A percentile compares a stretch with the other conserved stretches of the same genome.
Conservation (phyloP, 2,329 filamentous ascomycete genomes). For the Sphaceloma murrayae region DNA sequence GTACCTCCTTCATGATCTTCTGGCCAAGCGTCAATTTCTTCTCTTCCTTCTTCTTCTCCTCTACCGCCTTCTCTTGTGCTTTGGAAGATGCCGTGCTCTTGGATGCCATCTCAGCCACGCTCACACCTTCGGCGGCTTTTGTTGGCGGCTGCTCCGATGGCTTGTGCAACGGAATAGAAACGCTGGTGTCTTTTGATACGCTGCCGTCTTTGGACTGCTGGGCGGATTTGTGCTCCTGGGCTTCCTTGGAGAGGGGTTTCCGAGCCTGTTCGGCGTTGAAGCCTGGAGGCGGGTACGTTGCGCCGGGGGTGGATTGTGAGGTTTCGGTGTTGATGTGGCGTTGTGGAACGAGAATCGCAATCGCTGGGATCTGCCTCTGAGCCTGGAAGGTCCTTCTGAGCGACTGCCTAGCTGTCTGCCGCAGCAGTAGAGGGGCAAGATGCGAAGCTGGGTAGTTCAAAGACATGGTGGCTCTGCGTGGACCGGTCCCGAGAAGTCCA, state of each 20-base stretch:
- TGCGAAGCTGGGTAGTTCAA: constrained; percentile 36
- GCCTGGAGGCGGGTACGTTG: constrained; percentile 66
- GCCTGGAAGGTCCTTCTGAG: constrained; percentile 35
- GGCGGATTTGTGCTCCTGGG: constrained; percentile 26
- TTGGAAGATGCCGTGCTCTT: constrained; percentile 45
- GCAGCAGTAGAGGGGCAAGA: constrained; percentile 39
- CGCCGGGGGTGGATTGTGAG: constrained; percentile 42
- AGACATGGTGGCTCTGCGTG: constrained; percentile 40
- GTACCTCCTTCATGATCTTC: constrained; percentile 86
- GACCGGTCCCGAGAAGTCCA: too few relatives aligned
- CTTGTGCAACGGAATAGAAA: constrained; percentile 29
- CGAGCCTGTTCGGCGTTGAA: constrained; percentile 87
- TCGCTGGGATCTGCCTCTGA: constrained; percentile 44
- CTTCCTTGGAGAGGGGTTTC: constrained; percentile 62
- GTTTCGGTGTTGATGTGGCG: constrained; percentile 48
- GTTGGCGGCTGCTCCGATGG: constrained; percentile 41
- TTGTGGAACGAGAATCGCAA: constrained; percentile 48
- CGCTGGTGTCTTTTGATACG: constrained; percentile 23
- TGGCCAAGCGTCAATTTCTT: constrained; percentile 84
- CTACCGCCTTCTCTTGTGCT: constrained; percentile 45
- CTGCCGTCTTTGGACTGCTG: constrained; percentile 19
- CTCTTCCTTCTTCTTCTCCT: constrained; percentile 57
- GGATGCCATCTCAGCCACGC: constrained; percentile 53
- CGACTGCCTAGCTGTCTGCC: constrained; percentile 35
- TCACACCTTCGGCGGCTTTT: constrained; percentile 37